Evolutionary conservation across 345 rosid genomes (phyloP), one percentile per base, ranked within the genome.

Genomic region (Angophora floribunda): DNA sequence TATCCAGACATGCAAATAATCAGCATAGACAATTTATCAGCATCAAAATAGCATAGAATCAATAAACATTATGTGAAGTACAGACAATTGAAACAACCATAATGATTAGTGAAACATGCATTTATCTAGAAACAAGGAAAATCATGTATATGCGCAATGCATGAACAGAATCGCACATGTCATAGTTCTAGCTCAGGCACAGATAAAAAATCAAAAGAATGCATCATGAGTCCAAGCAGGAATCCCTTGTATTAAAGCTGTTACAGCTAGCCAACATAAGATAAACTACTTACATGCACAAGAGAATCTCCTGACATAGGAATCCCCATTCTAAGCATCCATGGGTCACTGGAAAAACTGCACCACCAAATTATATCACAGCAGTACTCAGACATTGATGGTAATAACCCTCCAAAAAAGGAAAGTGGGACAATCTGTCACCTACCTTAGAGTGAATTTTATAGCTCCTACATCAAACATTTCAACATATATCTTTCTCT

Each of bases 301-400:
- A 97, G 93, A 89, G 97, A 95, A 86, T 96, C 99, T 91, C 97
- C 96, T 15, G 96, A 94, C 61, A 94, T 92, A 79, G 93, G 95
- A 90, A 94, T 85, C 88, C 99, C 97, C 90, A 93, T 95, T 91
- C 96, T 95, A 87, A 91, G 96, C 93, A 93, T 95, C 99, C 99
- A 95, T 51, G 99, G 99, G 89, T 97, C 91, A 86, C 99, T 96
- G 91, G 97, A 96, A 93, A 97, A 97, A 95, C 99, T 97, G 97
- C 85, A 89, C 78, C 88, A 49, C 85, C 53, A 86, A 91, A 87
- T 78, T 36, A 82, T 86, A n/a, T 93, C 86, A 87, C 85, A 87
- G 6, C 52, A 82, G 26, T 78, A 85, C 41, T 17, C 87, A 51
- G 47, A 52, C 59, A 45, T 70, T 52, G 86, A 63, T 61, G 55